A percentile compares a stretch with the other conserved stretches of the same genome.
phyloP scores from a whole-genome alignment of 2,329 filamentous ascomycete species.

The Fusarium burgessii region DNA sequence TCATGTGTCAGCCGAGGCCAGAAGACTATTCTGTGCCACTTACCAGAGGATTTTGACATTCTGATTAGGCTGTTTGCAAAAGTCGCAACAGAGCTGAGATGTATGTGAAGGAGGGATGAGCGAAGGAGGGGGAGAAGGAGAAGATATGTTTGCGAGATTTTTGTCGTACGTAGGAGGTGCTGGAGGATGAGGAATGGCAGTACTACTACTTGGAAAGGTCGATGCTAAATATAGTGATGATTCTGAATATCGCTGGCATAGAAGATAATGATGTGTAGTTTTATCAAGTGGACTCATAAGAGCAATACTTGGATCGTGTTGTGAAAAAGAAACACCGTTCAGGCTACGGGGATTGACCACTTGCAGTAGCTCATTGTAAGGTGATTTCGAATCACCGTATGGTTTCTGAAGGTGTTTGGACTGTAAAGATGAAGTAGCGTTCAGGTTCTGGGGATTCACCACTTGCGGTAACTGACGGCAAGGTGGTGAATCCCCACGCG shows the following conservation, averaged over 20 bases:
- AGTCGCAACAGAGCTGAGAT: not conserved
- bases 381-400: not conserved
- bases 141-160: not conserved
- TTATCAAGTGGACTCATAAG: not conserved
- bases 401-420: not conserved
- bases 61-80: too few relatives aligned
- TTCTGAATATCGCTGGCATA: not conserved
- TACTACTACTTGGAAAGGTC: not conserved
- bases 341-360: not conserved
- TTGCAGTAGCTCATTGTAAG: not conserved
- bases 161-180: too few relatives aligned
- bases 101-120: too few relatives aligned
- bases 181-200: not conserved
- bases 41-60: too few relatives aligned
- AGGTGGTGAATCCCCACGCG: not conserved
- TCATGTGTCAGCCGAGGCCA: too few relatives aligned
- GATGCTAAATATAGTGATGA: not conserved
- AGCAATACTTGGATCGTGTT: not conserved
- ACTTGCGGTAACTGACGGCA: not conserved
- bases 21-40: too few relatives aligned
- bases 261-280: not conserved
- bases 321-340: not conserved
- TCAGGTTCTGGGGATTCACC: accelerated
- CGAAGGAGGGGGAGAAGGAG: not conserved
- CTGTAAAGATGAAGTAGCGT: not conserved